Evolutionary conservation across 2,329 filamentous ascomycete species (phyloP).

Genomic region (Rhinocladiella mackenziei): DNA sequence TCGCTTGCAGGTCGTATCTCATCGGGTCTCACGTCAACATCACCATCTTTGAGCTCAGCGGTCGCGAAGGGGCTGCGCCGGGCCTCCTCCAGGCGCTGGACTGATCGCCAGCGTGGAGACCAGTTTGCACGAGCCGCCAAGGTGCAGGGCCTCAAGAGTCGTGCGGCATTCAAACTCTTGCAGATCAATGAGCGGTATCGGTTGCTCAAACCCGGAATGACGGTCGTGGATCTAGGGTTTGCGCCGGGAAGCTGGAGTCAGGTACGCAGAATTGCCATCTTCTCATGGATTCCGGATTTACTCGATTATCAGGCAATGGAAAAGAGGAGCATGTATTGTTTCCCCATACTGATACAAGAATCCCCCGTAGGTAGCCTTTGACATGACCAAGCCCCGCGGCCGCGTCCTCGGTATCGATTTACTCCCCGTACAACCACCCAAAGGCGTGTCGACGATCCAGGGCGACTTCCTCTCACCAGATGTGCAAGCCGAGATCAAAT

Average conservation of each 20-base stretch:
- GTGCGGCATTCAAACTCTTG: constrained; percentile 88
- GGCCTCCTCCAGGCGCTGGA: constrained; percentile 55
- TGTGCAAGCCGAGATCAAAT: constrained; percentile 72
- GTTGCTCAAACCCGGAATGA: constrained; percentile 75
- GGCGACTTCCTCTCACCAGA: constrained; percentile 78
- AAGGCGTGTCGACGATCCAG: constrained; percentile 89
- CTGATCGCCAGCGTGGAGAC: constrained; percentile 71
- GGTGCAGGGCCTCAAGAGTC: constrained; percentile 76
- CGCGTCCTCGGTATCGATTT: constrained; percentile 89
- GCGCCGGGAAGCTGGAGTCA: constrained; percentile 72
- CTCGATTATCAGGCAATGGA: not conserved
- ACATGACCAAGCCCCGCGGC: constrained; percentile 70
- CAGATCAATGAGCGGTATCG: constrained; percentile 81
- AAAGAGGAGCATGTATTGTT: too few species aligned
- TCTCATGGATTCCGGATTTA: not conserved
- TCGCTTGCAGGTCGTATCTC: constrained; percentile 29
- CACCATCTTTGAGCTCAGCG: constrained; percentile 14
- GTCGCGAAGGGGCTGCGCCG: constrained; percentile 8
- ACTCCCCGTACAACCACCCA: constrained; percentile 84
- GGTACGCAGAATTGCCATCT: constrained; percentile 37
- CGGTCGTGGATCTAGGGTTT: constrained; percentile 86
- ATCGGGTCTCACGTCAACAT: constrained; percentile 27
- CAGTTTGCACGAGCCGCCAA: constrained; percentile 69
- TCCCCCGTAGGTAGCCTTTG: constrained; percentile 67
- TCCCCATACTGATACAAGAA: constrained; percentile 1